Percentiles rank a stretch among this genome's conserved stretches.
Conservation (phyloP, 78 protist species). For the Dictyostelium firmibasis region DNA sequence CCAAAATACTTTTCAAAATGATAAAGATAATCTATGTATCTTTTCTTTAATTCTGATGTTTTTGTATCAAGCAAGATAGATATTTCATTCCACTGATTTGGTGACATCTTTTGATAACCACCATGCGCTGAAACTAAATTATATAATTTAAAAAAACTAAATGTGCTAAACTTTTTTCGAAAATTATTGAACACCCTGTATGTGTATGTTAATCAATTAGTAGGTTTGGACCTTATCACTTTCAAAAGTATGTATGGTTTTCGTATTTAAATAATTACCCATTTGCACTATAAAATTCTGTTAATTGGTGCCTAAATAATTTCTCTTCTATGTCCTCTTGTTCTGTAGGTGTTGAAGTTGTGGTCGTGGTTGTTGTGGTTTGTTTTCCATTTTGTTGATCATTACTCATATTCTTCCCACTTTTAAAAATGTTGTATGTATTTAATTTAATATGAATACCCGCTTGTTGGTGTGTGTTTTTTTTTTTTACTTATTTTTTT, state of each 20-base stretch:
- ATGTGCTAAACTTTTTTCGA: neutral
- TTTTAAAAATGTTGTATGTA: neutral
- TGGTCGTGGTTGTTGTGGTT: neutral
- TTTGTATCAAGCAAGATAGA: neutral
- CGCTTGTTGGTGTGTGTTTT: neutral
- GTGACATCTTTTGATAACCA: neutral
- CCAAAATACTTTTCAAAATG: slow-evolving; percentile 9
- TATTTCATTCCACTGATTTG: neutral
- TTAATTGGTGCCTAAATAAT: slow-evolving; percentile 23
- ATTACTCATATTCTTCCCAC: slow-evolving; percentile 7
- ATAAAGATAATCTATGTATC: neutral
- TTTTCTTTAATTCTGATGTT: slow-evolving; percentile 1
- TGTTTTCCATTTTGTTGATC: slow-evolving; percentile 1
- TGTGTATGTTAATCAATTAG: too few species aligned
- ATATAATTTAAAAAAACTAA: slow-evolving; percentile 1
- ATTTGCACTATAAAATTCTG: slow-evolving; percentile 16
- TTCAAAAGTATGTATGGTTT: neutral
- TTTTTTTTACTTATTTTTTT: neutral
- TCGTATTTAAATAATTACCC: neutral
- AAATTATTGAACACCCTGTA: slow-evolving; percentile 15
- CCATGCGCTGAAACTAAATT: neutral
- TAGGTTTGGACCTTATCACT: too few species aligned
- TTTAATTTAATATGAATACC: neutral
- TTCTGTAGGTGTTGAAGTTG: neutral
- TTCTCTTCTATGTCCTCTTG: neutral